These are phyloP conservation scores for Zygotorulaspora florentina DNA, from an alignment of 805 yeast species.

Conservation along the genomic window DNA sequence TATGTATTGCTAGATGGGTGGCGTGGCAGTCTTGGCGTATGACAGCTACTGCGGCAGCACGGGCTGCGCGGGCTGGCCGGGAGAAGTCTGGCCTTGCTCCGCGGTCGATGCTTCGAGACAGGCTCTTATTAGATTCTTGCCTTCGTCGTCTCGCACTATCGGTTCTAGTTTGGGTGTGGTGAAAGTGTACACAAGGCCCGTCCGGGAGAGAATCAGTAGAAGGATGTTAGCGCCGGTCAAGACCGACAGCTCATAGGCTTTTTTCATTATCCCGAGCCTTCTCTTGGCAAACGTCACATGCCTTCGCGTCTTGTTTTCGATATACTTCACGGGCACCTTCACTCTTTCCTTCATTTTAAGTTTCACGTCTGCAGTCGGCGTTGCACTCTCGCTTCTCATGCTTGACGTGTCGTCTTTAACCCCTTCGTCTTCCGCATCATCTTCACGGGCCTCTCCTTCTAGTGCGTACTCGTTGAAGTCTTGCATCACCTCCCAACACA, in stretches of 20 bases:
- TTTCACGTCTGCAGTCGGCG: neutral
- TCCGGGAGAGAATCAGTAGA: conserved; percentile 85
- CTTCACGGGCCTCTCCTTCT: conserved; percentile 5
- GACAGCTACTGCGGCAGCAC: too few species aligned
- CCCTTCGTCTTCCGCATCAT: conserved; percentile 7
- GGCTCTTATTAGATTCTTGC: conserved; percentile 89
- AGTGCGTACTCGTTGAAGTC: neutral
- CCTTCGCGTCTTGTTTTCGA: conserved; percentile 91
- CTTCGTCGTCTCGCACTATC: conserved; percentile 88
- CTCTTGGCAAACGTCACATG: conserved; percentile 97
- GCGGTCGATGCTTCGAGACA: conserved; percentile 54
- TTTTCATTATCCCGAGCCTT: conserved; percentile 97
- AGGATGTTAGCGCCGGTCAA: conserved; percentile 95
- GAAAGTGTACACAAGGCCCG: conserved; percentile 94
- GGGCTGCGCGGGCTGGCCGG: too few species aligned
- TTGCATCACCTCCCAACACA: neutral
- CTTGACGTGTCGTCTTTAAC: neutral
- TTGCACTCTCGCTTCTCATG: conserved; percentile 5
- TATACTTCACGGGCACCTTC: conserved; percentile 60
- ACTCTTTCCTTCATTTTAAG: neutral
- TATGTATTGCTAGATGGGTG: too few species aligned
- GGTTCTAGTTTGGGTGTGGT: conserved; percentile 97
- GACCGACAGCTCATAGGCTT: conserved; percentile 92
- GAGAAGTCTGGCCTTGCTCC: too few species aligned
- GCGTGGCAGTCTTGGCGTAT: too few species aligned